Percentiles rank a stretch among this genome's conserved stretches.
These are phyloP conservation scores for Aristolochia contorta DNA, from an alignment of 164 flowering plant genomes.

Conservation along the genomic window DNA sequence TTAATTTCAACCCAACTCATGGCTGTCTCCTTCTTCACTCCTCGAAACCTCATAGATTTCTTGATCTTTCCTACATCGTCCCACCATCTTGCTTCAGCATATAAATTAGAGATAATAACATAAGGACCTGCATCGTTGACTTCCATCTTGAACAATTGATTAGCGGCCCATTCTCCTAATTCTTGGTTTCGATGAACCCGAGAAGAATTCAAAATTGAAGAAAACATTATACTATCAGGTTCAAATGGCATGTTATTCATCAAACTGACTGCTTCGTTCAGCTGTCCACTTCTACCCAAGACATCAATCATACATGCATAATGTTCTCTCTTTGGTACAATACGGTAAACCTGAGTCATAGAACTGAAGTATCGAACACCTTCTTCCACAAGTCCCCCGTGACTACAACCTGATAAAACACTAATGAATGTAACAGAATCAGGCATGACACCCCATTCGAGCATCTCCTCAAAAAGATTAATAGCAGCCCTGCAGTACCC, in stretches of 20 bases:
- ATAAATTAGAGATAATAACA: constrained; percentile 69
- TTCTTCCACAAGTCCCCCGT: constrained; percentile 58
- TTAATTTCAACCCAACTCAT: constrained; percentile 73
- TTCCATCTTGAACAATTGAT: constrained; percentile 47
- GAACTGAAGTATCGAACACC: constrained; percentile 39
- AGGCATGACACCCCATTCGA: constrained; percentile 39
- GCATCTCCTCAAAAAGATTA: constrained; percentile 45
- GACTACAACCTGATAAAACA: constrained; percentile 66
- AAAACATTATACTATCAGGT: constrained; percentile 64
- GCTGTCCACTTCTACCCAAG: constrained; percentile 47
- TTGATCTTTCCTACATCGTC: constrained; percentile 45
- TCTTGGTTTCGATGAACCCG: constrained; percentile 53
- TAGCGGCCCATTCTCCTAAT: constrained; percentile 37
- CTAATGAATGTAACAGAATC: constrained; percentile 68
- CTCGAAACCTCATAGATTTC: constrained; percentile 62
- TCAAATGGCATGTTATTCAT: constrained; percentile 63
- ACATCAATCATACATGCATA: constrained; percentile 58
- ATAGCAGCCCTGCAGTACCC: constrained; percentile 53
- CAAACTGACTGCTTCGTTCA: constrained; percentile 48
- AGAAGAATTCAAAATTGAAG: constrained; percentile 59
- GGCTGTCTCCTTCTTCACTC: constrained; percentile 55
- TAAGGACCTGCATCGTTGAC: constrained; percentile 64
- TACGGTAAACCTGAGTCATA: constrained; percentile 33
- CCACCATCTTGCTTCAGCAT: constrained; percentile 64
- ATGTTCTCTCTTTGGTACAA: constrained; percentile 49